A percentile compares a stretch with the other conserved stretches of the same genome.
Evolutionary conservation across 208 protist genomes (phyloP).

Genomic region (Zelonia costaricensis): DNA sequence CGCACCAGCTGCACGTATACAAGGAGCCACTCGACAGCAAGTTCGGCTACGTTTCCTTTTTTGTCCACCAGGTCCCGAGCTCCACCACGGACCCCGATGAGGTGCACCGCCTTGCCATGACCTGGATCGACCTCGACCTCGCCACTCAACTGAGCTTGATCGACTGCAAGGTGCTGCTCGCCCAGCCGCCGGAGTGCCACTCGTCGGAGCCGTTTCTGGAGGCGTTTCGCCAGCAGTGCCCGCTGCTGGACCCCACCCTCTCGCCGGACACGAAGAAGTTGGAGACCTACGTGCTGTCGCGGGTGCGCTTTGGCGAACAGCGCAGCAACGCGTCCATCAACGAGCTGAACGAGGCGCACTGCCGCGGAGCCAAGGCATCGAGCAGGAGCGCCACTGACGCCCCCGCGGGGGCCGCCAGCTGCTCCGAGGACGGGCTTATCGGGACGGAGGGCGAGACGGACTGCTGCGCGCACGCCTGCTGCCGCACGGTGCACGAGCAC

Average conservation of each 20-base stretch:
- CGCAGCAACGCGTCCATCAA: slow-evolving; percentile 26
- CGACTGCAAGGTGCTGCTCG: slow-evolving; percentile 44
- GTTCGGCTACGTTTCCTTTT: slow-evolving; percentile 78
- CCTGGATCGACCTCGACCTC: slow-evolving; percentile 59
- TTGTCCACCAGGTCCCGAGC: slow-evolving; percentile 36
- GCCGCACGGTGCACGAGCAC: slow-evolving; percentile 4
- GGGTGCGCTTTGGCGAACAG: slow-evolving; percentile 40
- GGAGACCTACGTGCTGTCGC: slow-evolving; percentile 70
- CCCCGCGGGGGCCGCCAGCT: background rate
- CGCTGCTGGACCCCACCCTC: slow-evolving; percentile 40
- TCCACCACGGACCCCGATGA: slow-evolving; percentile 13
- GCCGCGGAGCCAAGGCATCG: background rate
- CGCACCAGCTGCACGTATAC: slow-evolving; percentile 76
- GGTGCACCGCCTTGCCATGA: slow-evolving; percentile 38
- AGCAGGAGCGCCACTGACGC: background rate
- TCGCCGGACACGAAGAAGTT: slow-evolving; percentile 47
- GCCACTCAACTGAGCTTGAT: slow-evolving; percentile 35
- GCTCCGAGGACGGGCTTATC: background rate
- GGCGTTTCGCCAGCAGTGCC: slow-evolving; percentile 42
- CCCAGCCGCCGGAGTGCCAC: slow-evolving; percentile 66
- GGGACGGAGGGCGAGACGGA: background rate
- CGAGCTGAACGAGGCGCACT: slow-evolving; percentile 7
- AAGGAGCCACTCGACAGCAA: slow-evolving; percentile 76
- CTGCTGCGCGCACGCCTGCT: background rate
- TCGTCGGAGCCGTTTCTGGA: slow-evolving; percentile 52